Percentiles rank a stretch among this genome's conserved stretches.
phyloP scores from a whole-genome alignment of 2,329 filamentous ascomycete species.

The Gyromitra esculenta region DNA sequence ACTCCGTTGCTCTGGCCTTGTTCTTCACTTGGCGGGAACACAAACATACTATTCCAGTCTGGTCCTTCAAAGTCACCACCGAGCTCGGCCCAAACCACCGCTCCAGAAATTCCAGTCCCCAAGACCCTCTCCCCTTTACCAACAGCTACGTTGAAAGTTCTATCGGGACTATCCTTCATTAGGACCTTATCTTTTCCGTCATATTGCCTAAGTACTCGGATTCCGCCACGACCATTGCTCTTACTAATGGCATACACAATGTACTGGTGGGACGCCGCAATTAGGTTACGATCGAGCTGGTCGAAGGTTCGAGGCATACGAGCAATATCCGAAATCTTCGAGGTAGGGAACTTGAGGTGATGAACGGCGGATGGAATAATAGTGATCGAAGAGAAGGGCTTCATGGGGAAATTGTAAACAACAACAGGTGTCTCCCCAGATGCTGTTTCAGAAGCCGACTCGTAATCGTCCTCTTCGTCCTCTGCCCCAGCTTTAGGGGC shows the following conservation, averaged over 20 bases:
- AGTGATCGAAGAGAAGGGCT: constrained; percentile 90
- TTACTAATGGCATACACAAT: constrained; percentile 90
- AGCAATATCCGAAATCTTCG: constrained; percentile 89
- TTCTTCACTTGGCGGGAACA: constrained; percentile 84
- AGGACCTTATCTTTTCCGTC: constrained; percentile 91
- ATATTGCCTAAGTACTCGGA: constrained; percentile 92
- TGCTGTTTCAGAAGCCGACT: constrained; percentile 62
- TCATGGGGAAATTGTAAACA: constrained; percentile 96
- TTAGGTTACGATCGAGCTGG: constrained; percentile 92
- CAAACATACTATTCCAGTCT: constrained; percentile 75
- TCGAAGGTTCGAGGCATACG: constrained; percentile 97
- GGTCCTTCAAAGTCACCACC: constrained; percentile 53
- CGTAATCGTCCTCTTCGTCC: constrained; percentile 58
- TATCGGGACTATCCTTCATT: constrained; percentile 89
- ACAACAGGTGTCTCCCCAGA: constrained; percentile 73
- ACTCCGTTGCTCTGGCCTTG: constrained; percentile 93
- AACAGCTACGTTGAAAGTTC: constrained; percentile 91
- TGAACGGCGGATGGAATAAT: constrained; percentile 69
- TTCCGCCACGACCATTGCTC: constrained; percentile 68
- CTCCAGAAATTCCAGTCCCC: constrained; percentile 91
- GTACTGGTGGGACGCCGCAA: constrained; percentile 86
- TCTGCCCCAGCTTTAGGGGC: constrained; percentile 53
- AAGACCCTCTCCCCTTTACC: constrained; percentile 73
- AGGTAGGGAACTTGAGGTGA: constrained; percentile 75
- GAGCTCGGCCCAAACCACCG: constrained; percentile 84